Base-by-base conservation (phyloP, 1,139 yeast genomes). In the Chernovozyma aurita region DNA sequence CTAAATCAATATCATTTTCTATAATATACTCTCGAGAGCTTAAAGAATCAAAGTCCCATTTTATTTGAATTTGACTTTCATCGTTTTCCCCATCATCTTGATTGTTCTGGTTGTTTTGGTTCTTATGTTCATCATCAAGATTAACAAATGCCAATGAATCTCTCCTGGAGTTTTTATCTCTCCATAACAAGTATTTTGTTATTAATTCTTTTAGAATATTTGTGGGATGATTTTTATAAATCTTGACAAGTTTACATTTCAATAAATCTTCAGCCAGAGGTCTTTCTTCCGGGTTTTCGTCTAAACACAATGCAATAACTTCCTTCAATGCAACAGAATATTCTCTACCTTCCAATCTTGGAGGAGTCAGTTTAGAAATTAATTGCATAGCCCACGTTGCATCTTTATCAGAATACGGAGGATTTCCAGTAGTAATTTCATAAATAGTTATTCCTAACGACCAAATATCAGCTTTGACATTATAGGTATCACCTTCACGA, bases 341-440 rank as follows among this genome's bases (percentile, higher is more conserved):
- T 44, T 81, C 87, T 36, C 92, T 67, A 5, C 98, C 97, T 53
- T 94, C 98, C 37, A 94, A 65, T 42, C 98, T 70, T 3, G 98
- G 95, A 4, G 98, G 98, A 34, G 90, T 86, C 49, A 85, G 86
- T 45, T 90, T 85, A 0, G 96, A 86, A 40, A 94, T 90, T 58
- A 92, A 65, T 55, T 87, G 92, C 86, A 94, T 85, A 1, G 97
- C 98, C 63, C 96, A 75, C 68, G 85, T 72, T 1, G 96, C 96
- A 51, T 92, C 98, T 49, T 86, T 87, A 46, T 92, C 97, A 48
- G 96, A 81, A 53, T 88, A 90, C 0, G 99, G 99, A 2, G 99
- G 99, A 49, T 87, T 87, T 0, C 98, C 98, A 0, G 97, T 90
- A 12, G 96, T 95, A 42, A 92, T 82, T 60, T 94, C 99, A 60